phyloP scores from a whole-genome alignment of 164 flowering plant species.

The Sextonia rubra region DNA sequence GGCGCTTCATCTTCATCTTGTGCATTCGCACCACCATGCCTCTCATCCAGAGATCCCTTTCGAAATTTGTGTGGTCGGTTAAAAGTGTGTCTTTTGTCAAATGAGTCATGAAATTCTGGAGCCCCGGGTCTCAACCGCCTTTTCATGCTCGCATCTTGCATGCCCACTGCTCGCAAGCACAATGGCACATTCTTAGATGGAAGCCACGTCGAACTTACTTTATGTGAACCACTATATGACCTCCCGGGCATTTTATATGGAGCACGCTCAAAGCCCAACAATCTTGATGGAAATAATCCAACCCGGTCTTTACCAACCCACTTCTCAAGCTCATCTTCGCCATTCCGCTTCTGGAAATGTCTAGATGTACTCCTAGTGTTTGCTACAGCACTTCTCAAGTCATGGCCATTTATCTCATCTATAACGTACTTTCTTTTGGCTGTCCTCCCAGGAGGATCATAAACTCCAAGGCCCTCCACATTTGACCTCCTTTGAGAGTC shows the following conservation, averaged over 20 bases:
- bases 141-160: conserved; percentile 20
- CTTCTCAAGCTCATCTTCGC: conserved; percentile 12
- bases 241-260: conserved; percentile 12
- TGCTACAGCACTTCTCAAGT: conserved; percentile 11
- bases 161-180: conserved; percentile 3
- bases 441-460: conserved; percentile 18
- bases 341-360: conserved; percentile 7
- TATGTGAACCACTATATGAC: conserved; percentile 4
- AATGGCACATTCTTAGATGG: conserved; percentile 1
- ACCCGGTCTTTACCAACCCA: conserved; percentile 16
- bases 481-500: conserved; percentile 15
- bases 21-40: conserved; percentile 11
- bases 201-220: conserved; percentile 7
- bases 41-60: conserved; percentile 14
- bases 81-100: conserved; percentile 17
- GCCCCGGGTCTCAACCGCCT: conserved; percentile 34
- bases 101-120: conserved; percentile 10
- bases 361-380: conserved; percentile 19
- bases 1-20: conserved; percentile 17
- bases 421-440: conserved; percentile 14
- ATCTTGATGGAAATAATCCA: conserved; percentile 13
- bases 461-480: conserved; percentile 16
- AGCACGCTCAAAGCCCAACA: conserved; percentile 7
- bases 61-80: conserved; percentile 17
- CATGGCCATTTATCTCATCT: conserved; percentile 20